Evolutionary conservation across 768 basidiomycete species (phyloP), one percentile per base, ranked within the genome.

Genomic region (Collybia sp.): DNA sequence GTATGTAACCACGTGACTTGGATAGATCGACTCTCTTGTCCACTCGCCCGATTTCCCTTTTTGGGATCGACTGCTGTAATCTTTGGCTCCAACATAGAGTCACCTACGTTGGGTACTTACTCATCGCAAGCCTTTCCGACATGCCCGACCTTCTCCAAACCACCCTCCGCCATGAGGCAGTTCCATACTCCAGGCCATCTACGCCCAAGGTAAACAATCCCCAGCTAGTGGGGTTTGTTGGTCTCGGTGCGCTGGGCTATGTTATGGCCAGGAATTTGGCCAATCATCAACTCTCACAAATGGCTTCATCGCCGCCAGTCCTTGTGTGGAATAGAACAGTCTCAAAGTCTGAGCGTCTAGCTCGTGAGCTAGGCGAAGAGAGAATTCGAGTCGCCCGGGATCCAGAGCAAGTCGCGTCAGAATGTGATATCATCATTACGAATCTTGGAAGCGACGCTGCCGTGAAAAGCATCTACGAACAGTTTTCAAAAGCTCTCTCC

Each of bases 191-290:
- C 12, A 74, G 82, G 13, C 83, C 83, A 2, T 52, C 67, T 2
- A 80, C 82, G 0, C 83, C 83, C 0, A 63, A 62, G 5, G 59
- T 66, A 42, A 48, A 57, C 47, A 40, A 44, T 17, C 50, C 60
- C 8, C 38, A 49, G 35, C 66, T 71, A 47, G 63, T 74, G 17
- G 74, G 72, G 5, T 75, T 73, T 41, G 65, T 76, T 12, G 73
- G 73, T 1, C 51, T 84, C 12, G 83, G 85, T 16, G 75, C 77
- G 16, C 88, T 91, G 79, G 89, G 87, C 9, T 78, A 72, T 55
- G 62, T 70, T 15, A 93, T 93, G 86, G 86, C 85, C 5, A 72
- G 75, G 32, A 95, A 94, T 62, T 72, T 95, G 30, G 88, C 87
- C 1, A 78, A 65, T 36, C 68, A 75, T 52, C 71, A 65, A 38